Percentiles rank a stretch among this genome's conserved stretches.
Evolutionary conservation across 169 alveolate genomes (phyloP).

Genomic region (Eimeria sp.): DNA sequence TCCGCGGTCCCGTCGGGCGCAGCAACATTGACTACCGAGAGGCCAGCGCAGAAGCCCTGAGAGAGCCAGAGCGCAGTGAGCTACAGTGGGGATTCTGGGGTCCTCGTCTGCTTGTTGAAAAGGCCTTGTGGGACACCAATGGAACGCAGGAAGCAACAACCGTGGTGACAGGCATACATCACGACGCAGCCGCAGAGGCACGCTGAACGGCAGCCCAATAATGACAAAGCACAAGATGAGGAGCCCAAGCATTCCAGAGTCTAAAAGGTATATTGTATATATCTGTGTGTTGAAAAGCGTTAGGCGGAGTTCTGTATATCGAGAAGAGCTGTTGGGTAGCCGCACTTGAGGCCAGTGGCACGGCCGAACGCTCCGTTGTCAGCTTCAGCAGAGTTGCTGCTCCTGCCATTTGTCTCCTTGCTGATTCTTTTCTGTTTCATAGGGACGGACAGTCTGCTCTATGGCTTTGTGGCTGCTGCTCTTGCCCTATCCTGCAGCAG

Average conservation of each 20-base stretch:
- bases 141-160: neutral
- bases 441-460: neutral
- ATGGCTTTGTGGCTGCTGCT: neutral
- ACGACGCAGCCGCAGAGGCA: neutral
- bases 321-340: neutral
- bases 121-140: neutral
- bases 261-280: neutral
- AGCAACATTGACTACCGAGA: neutral
- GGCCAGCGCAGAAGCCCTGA: constrained; percentile 20
- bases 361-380: neutral
- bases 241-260: constrained; percentile 2
- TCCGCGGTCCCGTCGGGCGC: neutral
- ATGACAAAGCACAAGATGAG: neutral
- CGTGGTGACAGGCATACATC: neutral
- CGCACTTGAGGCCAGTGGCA: neutral
- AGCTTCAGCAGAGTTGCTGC: neutral
- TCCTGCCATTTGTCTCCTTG: neutral
- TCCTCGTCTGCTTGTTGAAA: neutral
- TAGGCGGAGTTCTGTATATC: neutral
- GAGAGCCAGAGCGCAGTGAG: neutral
- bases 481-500: neutral
- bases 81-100: neutral
- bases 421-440: neutral
- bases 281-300: neutral
- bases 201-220: neutral